phyloP scores from a whole-genome alignment of 495 filamentous ascomycete genomes.

The Daldinia concentrica region DNA sequence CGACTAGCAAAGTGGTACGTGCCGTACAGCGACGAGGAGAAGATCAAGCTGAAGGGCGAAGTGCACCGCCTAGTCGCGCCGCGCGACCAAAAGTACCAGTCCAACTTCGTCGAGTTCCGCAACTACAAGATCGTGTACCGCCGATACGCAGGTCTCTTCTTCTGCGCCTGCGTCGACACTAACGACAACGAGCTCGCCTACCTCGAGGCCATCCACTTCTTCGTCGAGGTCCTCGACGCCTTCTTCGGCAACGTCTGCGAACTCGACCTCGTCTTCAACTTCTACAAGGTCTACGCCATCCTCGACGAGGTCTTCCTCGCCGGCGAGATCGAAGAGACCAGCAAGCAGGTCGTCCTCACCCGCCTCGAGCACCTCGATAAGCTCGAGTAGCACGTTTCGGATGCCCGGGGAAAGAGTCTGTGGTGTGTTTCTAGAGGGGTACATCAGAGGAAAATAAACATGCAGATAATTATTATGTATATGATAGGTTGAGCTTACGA shows the following conservation, averaged over 20 bases:
- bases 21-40: constrained; percentile 96
- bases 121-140: constrained; percentile 95
- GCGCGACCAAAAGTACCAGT: constrained; percentile 98
- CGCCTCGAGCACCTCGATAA: constrained; percentile 96
- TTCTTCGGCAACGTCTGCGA: constrained; percentile 99
- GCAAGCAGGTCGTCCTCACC: constrained; percentile 96
- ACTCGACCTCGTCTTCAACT: constrained; percentile 98
- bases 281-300: constrained; percentile 91
- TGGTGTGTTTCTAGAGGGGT: background rate
- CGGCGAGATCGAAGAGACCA: constrained; percentile 97
- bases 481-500: background rate
- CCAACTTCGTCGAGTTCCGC: constrained; percentile 98
- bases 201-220: constrained; percentile 98
- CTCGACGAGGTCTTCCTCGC: constrained; percentile 96
- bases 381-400: constrained; percentile 69
- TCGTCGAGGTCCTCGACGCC: constrained; percentile 96
- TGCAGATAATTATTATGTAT: constrained; percentile 5
- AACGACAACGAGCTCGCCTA: constrained; percentile 99
- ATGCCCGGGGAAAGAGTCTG: background rate
- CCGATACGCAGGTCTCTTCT: constrained; percentile 96
- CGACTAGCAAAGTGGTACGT: constrained; percentile 99
- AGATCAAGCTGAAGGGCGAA: constrained; percentile 95
- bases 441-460: background rate
- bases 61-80: constrained; percentile 95
- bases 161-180: constrained; percentile 98